phyloP scores from a whole-genome alignment of 2,329 filamentous ascomycete species.

The Alternaria dauci region DNA sequence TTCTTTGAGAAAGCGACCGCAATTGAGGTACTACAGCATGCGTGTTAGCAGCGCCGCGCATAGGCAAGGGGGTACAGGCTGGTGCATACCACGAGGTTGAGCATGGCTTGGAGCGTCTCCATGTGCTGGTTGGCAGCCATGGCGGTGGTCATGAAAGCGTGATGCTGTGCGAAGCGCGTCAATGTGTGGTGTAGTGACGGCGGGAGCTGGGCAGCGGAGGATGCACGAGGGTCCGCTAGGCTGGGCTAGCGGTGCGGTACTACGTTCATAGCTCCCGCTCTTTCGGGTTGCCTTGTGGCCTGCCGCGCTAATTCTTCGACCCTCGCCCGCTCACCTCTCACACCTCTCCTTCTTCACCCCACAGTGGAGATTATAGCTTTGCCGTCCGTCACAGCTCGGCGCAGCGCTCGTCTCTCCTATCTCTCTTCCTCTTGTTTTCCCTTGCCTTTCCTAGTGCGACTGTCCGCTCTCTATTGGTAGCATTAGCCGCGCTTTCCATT shows the following conservation, averaged over 20 bases:
- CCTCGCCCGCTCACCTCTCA: constrained; percentile 28
- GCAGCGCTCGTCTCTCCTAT: constrained; percentile 48
- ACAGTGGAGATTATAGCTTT: constrained; percentile 44
- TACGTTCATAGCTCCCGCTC: constrained; percentile 20
- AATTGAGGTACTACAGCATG: constrained; percentile 52
- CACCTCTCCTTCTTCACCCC: constrained; percentile 47
- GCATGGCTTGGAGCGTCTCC: constrained; percentile 57
- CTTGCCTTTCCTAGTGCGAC: constrained; percentile 47
- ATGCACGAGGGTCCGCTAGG: neutral
- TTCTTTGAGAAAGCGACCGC: constrained; percentile 57
- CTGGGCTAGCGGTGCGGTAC: constrained; percentile 2
- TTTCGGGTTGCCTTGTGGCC: constrained; percentile 31
- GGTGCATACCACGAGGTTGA: constrained; percentile 57
- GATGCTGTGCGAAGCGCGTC: neutral
- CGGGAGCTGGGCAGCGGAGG: neutral
- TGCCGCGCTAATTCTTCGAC: constrained; percentile 37
- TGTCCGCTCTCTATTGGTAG: constrained; percentile 39
- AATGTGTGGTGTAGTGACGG: neutral
- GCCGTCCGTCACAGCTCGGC: constrained; percentile 47
- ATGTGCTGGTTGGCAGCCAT: constrained; percentile 39
- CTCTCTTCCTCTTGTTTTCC: constrained; percentile 50
- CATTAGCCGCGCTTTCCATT: constrained; percentile 35
- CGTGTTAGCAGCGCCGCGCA: constrained; percentile 16
- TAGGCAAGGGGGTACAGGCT: neutral
- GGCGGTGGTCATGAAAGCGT: constrained; percentile 23